phyloP scores from a whole-genome alignment of 2,329 filamentous ascomycete genomes.

The Tolypocladium paradoxum region DNA sequence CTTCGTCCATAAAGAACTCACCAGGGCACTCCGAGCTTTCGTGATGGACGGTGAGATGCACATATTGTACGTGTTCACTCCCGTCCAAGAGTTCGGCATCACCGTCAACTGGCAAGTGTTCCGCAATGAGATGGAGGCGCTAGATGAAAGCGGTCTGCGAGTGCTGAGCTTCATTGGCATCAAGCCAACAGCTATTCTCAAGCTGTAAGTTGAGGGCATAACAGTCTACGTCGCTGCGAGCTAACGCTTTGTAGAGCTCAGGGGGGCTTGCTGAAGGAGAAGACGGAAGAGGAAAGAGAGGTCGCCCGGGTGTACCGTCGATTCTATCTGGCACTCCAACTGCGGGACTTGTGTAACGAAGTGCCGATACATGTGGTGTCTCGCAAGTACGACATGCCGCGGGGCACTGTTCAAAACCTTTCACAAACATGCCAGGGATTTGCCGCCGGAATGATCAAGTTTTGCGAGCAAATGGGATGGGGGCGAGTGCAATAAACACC shows the following conservation, averaged over 20 bases:
- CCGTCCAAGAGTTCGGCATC: conserved; percentile 47
- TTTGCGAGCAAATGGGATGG: conserved; percentile 69
- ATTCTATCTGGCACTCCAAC: conserved; percentile 65
- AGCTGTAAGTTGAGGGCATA: conserved; percentile 39
- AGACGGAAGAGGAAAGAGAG: conserved; percentile 48
- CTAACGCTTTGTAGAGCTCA: conserved; percentile 42
- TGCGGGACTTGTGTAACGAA: conserved; percentile 72
- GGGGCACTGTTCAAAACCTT: conserved; percentile 61
- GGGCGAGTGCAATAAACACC: conserved; percentile 29
- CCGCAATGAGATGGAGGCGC: conserved; percentile 55
- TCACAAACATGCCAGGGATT: conserved; percentile 70
- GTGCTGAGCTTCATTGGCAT: conserved; percentile 59
- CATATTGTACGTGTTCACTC: conserved; percentile 66
- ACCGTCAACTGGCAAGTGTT: conserved; percentile 64
- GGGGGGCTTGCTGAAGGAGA: conserved; percentile 54
- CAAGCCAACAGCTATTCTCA: conserved; percentile 55
- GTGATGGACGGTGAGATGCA: conserved; percentile 78
- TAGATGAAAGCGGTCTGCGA: conserved; percentile 62
- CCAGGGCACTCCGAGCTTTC: conserved; percentile 57
- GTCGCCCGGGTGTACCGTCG: conserved; percentile 55
- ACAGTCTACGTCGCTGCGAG: no score
- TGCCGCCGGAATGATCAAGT: conserved; percentile 68
- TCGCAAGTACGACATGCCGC: conserved; percentile 57
- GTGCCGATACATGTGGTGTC: conserved; percentile 59
- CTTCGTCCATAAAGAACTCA: conserved; percentile 60